A percentile compares a stretch with the other conserved stretches of the same genome.
Conservation (phyloP, 805 yeast genomes). For the Torulaspora microellipsoides region DNA sequence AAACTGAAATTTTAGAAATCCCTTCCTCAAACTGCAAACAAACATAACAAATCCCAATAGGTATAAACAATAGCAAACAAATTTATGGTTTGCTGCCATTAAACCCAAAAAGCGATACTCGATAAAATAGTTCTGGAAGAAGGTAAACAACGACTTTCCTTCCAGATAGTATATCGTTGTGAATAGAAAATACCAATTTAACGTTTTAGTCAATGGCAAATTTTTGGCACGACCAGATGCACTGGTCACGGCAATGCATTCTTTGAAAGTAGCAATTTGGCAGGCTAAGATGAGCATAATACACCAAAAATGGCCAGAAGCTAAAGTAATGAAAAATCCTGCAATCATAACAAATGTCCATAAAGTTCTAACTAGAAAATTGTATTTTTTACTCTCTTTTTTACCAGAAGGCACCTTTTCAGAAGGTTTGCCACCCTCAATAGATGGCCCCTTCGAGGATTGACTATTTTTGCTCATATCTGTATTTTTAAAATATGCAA, state of each 20-base stretch:
- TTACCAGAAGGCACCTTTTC: conserved; percentile 3
- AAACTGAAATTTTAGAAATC: conserved; percentile 86
- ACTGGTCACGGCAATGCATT: conserved; percentile 82
- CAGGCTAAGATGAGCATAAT: conserved; percentile 65
- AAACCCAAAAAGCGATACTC: conserved; percentile 43
- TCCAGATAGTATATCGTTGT: conserved; percentile 88
- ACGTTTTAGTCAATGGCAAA: conserved; percentile 72
- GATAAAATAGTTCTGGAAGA: conserved; percentile 46
- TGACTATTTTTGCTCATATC: not conserved
- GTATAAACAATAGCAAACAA: conserved; percentile 78
- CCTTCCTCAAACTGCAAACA: conserved; percentile 83
- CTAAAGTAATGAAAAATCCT: conserved; percentile 62
- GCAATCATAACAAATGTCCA: conserved; percentile 93
- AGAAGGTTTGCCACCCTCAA: not conserved
- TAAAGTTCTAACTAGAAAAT: conserved; percentile 74
- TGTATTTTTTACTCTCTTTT: conserved; percentile 25
- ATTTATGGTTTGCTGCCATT: conserved; percentile 72
- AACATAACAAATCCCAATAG: conserved; percentile 85
- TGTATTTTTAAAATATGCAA: too few species aligned
- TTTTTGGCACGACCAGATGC: conserved; percentile 76
- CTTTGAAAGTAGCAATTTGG: conserved; percentile 83
- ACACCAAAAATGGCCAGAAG: conserved; percentile 82
- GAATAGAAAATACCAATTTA: conserved; percentile 88
- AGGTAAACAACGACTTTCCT: conserved; percentile 73
- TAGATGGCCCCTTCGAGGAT: not conserved